phyloP scores from a whole-genome alignment of 345 rosid species.

The Euphorbia lathyris region DNA sequence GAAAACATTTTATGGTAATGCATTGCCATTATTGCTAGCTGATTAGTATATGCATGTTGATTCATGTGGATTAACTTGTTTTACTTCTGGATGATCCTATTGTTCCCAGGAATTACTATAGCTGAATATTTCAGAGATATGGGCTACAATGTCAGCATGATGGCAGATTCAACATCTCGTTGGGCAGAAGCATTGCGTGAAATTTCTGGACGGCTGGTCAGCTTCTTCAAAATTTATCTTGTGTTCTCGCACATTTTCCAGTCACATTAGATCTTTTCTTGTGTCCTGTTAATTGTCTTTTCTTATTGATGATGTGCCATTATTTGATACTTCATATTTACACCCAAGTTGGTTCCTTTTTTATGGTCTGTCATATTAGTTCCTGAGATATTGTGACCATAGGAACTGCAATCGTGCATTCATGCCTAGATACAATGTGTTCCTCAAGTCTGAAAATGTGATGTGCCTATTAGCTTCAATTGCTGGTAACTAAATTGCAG shows the following conservation, averaged over 20 bases:
- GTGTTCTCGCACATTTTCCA: not conserved
- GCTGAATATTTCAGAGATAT: constrained; percentile 99
- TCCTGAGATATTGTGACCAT: not conserved
- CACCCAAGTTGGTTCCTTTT: too few relatives aligned
- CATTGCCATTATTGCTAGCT: not conserved
- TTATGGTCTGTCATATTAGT: not conserved
- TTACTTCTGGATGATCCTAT: constrained; percentile 11
- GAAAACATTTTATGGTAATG: not conserved
- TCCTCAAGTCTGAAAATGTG: not conserved
- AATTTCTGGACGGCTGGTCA: constrained; percentile 98
- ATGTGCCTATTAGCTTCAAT: constrained; percentile 2
- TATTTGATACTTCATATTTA: not conserved
- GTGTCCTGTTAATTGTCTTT: not conserved
- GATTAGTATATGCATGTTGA: not conserved
- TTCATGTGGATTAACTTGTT: constrained; percentile 2
- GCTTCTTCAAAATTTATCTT: constrained; percentile 15
- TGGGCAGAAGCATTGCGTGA: constrained; percentile 99
- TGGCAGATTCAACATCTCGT: constrained; percentile 99
- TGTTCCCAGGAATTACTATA: constrained; percentile 79
- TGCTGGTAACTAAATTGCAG: not conserved
- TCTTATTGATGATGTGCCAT: not conserved
- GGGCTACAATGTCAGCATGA: constrained; percentile 99
- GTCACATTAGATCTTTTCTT: not conserved
- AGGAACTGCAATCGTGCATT: not conserved
- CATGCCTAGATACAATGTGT: not conserved